phyloP scores from a whole-genome alignment of 2,329 filamentous ascomycete species.

The Orbilia brochopaga region DNA sequence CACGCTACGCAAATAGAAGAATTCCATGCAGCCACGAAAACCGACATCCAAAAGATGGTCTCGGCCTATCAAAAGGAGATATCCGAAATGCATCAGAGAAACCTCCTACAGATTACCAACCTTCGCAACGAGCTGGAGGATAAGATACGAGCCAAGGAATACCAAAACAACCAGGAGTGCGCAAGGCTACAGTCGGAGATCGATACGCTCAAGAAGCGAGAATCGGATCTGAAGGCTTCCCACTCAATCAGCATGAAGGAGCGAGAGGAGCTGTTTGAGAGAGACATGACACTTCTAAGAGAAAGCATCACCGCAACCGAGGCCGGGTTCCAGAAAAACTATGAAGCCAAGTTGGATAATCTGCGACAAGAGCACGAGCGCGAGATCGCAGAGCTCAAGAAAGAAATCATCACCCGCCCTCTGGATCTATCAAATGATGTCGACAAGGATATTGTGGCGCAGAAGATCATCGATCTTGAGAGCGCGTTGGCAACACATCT shows the following conservation, averaged over 20 bases:
- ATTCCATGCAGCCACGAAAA: conserved; percentile 50
- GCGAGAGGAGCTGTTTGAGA: conserved; percentile 43
- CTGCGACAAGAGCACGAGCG: conserved; percentile 38
- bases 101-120: conserved; percentile 47
- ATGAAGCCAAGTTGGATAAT: conserved; percentile 40
- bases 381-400: conserved; percentile 39
- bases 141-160: conserved; percentile 27
- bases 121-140: conserved; percentile 47
- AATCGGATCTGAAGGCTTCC: conserved; percentile 27
- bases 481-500: conserved; percentile 39
- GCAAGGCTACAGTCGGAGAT: conserved; percentile 30
- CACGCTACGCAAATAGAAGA: conserved; percentile 49
- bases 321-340: conserved; percentile 45
- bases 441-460: conserved; percentile 44
- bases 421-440: conserved; percentile 38
- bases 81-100: conserved; percentile 48
- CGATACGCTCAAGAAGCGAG: conserved; percentile 25
- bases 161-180: conserved; percentile 26
- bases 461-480: conserved; percentile 45
- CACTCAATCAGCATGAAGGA: conserved; percentile 34
- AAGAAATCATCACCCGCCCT: conserved; percentile 41
- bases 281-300: conserved; percentile 28
- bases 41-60: conserved; percentile 46
- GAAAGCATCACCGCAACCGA: conserved; percentile 44
- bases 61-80: conserved; percentile 45